Conservation (phyloP, 169 alveolate genomes). For the Cryptosporidium parvum region DNA sequence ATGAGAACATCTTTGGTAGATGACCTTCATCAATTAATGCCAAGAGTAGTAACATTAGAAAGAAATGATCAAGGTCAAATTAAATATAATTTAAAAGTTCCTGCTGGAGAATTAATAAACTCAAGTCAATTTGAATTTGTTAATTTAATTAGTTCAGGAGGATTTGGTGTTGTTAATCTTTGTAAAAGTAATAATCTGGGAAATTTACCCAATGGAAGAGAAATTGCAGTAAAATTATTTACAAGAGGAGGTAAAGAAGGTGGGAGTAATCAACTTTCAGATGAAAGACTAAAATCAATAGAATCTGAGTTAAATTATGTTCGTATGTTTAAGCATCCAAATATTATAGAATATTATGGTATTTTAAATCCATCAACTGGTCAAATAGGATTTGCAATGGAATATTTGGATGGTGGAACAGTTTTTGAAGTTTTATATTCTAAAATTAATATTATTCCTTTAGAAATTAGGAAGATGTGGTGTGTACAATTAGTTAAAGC, state of each 20-base stretch:
- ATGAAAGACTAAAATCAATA: slow-evolving; percentile 60
- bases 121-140: slow-evolving; percentile 53
- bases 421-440: slow-evolving; percentile 83
- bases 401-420: slow-evolving; percentile 83
- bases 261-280: slow-evolving; percentile 27
- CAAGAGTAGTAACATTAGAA: slow-evolving; percentile 66
- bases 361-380: slow-evolving; percentile 66
- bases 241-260: slow-evolving; percentile 20
- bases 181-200: slow-evolving; percentile 21
- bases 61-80: slow-evolving; percentile 38
- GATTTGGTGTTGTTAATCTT: slow-evolving; percentile 52
- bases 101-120: slow-evolving; percentile 30
- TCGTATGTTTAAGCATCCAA: slow-evolving; percentile 58
- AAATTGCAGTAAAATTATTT: slow-evolving; percentile 62
- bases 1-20: slow-evolving; percentile 61
- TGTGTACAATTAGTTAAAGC: slow-evolving; percentile 80
- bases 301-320: slow-evolving; percentile 65
- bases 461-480: slow-evolving; percentile 78
- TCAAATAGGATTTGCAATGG: slow-evolving; percentile 82
- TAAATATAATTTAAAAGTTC: slow-evolving; percentile 33
- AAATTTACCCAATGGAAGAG: slow-evolving; percentile 42
- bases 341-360: slow-evolving; percentile 59
- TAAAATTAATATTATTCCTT: slow-evolving; percentile 71
- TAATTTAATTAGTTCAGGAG: slow-evolving; percentile 53
- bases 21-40: slow-evolving; percentile 16